Evolutionary conservation across 805 yeast species (phyloP).

Genomic region (Candida chilensis): DNA sequence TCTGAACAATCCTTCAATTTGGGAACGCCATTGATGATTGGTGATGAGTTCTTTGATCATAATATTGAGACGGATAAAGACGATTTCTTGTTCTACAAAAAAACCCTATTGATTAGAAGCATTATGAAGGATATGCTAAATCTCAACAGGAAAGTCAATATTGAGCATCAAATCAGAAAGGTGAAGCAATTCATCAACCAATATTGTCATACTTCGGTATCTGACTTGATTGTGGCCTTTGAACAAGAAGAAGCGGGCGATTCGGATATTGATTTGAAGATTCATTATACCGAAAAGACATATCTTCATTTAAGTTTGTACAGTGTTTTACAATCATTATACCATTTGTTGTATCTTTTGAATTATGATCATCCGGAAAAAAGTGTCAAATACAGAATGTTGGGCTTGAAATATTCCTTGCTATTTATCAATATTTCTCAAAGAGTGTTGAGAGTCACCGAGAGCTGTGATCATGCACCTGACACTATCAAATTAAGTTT

Average conservation of each 20-base stretch:
- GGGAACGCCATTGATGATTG: conserved; percentile 5
- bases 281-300: neutral
- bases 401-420: neutral
- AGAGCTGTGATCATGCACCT: neutral
- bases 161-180: neutral
- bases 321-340: neutral
- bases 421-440: no score
- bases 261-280: no score
- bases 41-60: conserved; percentile 4
- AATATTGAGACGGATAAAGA: no score
- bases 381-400: neutral
- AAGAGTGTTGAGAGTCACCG: neutral
- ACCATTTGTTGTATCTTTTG: neutral
- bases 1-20: conserved; percentile 6
- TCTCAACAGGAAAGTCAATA: neutral
- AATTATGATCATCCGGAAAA: neutral
- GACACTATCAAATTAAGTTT: neutral
- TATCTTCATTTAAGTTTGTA: neutral
- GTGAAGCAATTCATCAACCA: neutral
- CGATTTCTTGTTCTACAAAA: neutral
- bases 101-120: neutral
- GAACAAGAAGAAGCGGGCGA: no score
- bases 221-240: neutral
- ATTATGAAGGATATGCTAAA: neutral
- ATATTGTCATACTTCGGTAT: neutral